Conservation (phyloP, 2,329 filamentous ascomycete species). For the Ceratocystiopsis sp. region DNA sequence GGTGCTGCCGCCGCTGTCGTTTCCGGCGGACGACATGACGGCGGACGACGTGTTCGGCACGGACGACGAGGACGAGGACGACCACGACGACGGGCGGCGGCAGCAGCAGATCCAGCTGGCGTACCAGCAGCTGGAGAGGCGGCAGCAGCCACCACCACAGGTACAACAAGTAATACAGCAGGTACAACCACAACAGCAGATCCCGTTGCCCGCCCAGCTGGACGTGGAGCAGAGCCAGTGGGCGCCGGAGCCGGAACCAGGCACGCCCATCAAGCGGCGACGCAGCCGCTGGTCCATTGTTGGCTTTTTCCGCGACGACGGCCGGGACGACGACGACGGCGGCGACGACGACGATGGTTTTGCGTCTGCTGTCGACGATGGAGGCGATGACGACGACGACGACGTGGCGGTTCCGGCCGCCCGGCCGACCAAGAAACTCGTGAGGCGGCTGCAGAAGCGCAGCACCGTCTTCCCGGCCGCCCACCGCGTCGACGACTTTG, state of each 20-base stretch:
- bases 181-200: constrained; percentile 3
- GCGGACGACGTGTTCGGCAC: no score
- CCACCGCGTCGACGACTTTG: no score
- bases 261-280: neutral
- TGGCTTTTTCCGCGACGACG: neutral
- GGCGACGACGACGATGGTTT: neutral
- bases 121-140: no score
- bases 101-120: neutral
- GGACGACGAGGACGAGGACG: no score
- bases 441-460: neutral
- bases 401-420: constrained; percentile 14
- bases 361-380: no score
- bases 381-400: constrained; percentile 6
- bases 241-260: no score
- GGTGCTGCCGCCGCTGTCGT: no score
- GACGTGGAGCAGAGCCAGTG: no score
- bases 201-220: neutral
- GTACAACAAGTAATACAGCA: constrained; percentile 5
- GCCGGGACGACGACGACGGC: neutral
- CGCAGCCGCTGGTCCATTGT: neutral
- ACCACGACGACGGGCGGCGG: neutral
- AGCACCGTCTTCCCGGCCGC: no score
- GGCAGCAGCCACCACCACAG: neutral
- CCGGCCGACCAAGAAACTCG: constrained; percentile 6
- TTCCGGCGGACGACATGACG: no score